These are phyloP conservation scores for Madurella fahalii DNA, from an alignment of 2,329 filamentous ascomycete species.

Conservation along the genomic window DNA sequence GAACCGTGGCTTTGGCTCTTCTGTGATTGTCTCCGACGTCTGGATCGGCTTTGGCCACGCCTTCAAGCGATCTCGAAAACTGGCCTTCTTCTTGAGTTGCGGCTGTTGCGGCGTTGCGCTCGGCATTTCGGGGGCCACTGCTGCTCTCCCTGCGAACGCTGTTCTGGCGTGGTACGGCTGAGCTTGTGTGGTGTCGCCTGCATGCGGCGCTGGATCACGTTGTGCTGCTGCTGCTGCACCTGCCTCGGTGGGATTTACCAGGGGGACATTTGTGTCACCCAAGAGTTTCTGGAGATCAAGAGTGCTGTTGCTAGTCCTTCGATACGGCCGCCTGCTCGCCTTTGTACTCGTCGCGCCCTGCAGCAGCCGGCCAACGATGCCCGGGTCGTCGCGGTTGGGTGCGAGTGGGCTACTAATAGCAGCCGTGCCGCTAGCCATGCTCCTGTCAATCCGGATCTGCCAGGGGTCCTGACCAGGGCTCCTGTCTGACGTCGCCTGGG, in stretches of 20 bases:
- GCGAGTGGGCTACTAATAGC: conserved; percentile 16
- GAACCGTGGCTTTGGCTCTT: conserved; percentile 17
- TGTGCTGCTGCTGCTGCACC: background rate
- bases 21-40: conserved; percentile 25
- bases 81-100: conserved; percentile 22
- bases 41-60: conserved; percentile 15
- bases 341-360: conserved; percentile 12
- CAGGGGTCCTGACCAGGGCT: background rate
- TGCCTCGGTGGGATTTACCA: background rate
- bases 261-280: background rate
- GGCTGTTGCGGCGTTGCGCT: conserved; percentile 11
- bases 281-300: background rate
- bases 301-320: background rate
- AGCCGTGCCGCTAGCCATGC: conserved; percentile 1
- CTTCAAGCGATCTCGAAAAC: conserved; percentile 24
- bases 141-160: background rate
- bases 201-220: background rate
- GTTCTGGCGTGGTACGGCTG: conserved; percentile 8
- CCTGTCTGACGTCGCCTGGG: background rate
- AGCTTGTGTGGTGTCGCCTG: conserved; percentile 7
- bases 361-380: conserved; percentile 12
- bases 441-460: conserved; percentile 1
- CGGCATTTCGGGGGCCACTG: conserved; percentile 5
- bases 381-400: conserved; percentile 7
- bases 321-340: background rate